Conservation (phyloP, 805 yeast genomes). For the Wickerhamia fluorescens region DNA sequence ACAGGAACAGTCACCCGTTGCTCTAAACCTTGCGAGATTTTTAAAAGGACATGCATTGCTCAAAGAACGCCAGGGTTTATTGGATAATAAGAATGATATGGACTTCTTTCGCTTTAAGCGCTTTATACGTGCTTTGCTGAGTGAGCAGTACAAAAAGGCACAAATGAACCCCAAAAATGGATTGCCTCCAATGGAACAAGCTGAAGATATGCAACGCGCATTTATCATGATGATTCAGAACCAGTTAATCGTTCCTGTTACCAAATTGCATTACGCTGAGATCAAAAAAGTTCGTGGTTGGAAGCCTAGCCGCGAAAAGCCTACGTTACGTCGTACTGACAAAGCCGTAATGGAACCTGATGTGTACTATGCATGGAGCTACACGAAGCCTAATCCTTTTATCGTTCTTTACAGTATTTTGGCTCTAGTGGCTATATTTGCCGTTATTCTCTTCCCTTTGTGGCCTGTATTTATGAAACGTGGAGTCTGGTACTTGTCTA, state of each 20-base stretch:
- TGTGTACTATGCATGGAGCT: constrained; percentile 80
- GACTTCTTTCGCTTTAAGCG: constrained; percentile 89
- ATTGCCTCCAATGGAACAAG: constrained; percentile 37
- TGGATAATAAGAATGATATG: constrained; percentile 56
- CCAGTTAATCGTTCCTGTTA: constrained; percentile 69
- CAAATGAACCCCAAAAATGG: constrained; percentile 40
- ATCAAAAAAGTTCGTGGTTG: constrained; percentile 48
- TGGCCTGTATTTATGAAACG: constrained; percentile 90
- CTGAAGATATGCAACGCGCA: constrained; percentile 51
- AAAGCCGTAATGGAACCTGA: constrained; percentile 58
- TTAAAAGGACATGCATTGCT: constrained; percentile 59
- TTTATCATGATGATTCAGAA: constrained; percentile 64
- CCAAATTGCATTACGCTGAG: constrained; percentile 63
- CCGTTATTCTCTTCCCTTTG: constrained; percentile 75
- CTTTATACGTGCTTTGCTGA: constrained; percentile 66
- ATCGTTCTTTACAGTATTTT: constrained; percentile 57
- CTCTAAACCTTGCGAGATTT: constrained; percentile 63
- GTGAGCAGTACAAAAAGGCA: constrained; percentile 59
- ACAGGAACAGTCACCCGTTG: constrained; percentile 40
- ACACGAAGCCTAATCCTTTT: constrained; percentile 62
- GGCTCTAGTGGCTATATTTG: constrained; percentile 57
- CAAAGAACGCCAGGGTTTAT: constrained; percentile 77
- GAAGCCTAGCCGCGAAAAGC: constrained; percentile 55
- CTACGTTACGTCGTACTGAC: constrained; percentile 48
- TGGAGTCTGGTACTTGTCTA: constrained; percentile 86